phyloP scores from a whole-genome alignment of 202 grass and related monocot species.

The Musa balbisiana region DNA sequence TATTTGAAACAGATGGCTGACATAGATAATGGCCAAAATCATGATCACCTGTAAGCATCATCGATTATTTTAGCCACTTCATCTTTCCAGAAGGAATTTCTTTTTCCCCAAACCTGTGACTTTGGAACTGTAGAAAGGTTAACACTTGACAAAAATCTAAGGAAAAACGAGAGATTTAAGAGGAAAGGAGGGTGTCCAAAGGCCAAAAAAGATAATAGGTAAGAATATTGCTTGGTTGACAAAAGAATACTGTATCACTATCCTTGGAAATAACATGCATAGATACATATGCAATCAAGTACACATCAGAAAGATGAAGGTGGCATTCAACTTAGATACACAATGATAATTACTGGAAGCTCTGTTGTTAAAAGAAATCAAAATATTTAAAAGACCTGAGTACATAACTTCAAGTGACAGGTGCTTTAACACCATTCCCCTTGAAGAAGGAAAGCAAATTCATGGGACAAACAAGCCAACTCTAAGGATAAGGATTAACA shows the following conservation, averaged over 20 bases:
- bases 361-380: no score
- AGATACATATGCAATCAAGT: not conserved
- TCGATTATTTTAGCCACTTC: slow-evolving; percentile 86
- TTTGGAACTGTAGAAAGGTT: slow-evolving; percentile 45
- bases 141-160: not conserved
- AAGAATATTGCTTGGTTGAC: no score
- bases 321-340: no score
- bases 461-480: not conserved
- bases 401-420: not conserved
- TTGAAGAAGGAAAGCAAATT: not conserved
- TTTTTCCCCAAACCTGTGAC: slow-evolving; percentile 71
- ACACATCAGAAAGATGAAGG: no score
- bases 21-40: slow-evolving; percentile 18
- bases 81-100: slow-evolving; percentile 52
- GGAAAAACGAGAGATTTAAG: not conserved
- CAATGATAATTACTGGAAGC: no score
- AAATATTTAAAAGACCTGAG: no score
- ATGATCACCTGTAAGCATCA: slow-evolving; percentile 75
- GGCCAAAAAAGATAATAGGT: not conserved
- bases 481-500: not conserved
- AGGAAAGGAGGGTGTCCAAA: no score
- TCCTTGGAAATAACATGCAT: not conserved
- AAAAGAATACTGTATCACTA: not conserved
- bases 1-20: not conserved
- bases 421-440: not conserved